These are phyloP conservation scores for Phytopythium cucurbitacearum DNA, from an alignment of 352 stramenopile genomes.

Conservation along the genomic window DNA sequence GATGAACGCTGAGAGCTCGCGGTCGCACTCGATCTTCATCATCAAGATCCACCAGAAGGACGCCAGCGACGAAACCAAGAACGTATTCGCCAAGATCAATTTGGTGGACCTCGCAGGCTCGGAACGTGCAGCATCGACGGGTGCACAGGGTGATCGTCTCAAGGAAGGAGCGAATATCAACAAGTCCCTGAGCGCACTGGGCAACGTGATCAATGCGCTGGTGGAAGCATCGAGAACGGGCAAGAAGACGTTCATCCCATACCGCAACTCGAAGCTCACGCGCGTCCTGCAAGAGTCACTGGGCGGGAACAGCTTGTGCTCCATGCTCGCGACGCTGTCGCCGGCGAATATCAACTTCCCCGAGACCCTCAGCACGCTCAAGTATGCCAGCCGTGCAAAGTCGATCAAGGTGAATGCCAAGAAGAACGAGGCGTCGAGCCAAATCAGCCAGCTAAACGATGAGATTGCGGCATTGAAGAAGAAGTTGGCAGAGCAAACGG, in stretches of 20 bases:
- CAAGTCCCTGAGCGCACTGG: conserved; percentile 89
- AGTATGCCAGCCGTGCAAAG: conserved; percentile 94
- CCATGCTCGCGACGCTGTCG: conserved; percentile 94
- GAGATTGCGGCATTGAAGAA: conserved; percentile 87
- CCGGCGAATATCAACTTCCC: conserved; percentile 94
- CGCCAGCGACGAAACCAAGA: conserved; percentile 72
- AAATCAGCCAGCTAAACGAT: conserved; percentile 89
- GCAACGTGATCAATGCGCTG: conserved; percentile 93
- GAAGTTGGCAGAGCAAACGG: conserved; percentile 77
- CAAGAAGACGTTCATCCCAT: conserved; percentile 91
- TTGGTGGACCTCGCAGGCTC: conserved; percentile 93
- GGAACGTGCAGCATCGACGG: conserved; percentile 88
- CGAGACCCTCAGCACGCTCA: conserved; percentile 94
- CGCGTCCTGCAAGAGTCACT: conserved; percentile 90
- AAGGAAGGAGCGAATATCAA: conserved; percentile 95
- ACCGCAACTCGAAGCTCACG: conserved; percentile 94
- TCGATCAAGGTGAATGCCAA: conserved; percentile 92
- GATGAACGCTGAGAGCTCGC: conserved; percentile 92
- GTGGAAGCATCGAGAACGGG: conserved; percentile 73
- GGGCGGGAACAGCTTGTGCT: conserved; percentile 92
- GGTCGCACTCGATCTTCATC: conserved; percentile 96
- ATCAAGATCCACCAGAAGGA: conserved; percentile 95
- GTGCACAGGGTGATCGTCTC: conserved; percentile 84
- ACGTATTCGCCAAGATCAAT: conserved; percentile 92
- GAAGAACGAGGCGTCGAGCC: conserved; percentile 90